Conservation (phyloP, 2,329 filamentous ascomycete genomes). For the Rutstroemia sydowiana region DNA sequence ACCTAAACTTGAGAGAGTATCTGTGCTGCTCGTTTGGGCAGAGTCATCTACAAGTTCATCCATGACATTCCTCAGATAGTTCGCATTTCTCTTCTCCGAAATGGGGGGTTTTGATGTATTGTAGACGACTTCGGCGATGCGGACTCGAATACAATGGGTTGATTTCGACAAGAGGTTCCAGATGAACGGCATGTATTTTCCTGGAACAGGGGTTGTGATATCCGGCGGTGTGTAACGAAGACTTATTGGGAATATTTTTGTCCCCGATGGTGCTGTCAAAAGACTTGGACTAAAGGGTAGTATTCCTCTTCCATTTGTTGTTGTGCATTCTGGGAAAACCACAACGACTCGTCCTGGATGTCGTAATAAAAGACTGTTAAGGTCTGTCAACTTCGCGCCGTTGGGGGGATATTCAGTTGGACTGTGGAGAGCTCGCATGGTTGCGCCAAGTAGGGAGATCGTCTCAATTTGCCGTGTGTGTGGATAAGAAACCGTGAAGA, state of each 20-base stretch:
- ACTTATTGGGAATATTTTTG: constrained; percentile 83
- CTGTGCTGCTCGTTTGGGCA: constrained; percentile 26
- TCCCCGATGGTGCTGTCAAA: constrained; percentile 55
- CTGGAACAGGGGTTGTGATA: constrained; percentile 83
- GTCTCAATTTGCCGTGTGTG: constrained; percentile 64
- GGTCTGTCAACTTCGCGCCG: constrained; percentile 46
- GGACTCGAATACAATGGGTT: constrained; percentile 82
- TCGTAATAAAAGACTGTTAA: constrained; percentile 54
- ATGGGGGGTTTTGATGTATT: constrained; percentile 40
- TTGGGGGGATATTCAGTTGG: constrained; percentile 43
- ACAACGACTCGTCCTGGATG: constrained; percentile 72
- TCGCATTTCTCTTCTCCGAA: constrained; percentile 24
- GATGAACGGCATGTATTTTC: constrained; percentile 63
- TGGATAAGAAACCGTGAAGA: constrained; percentile 85
- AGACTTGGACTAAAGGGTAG: constrained; percentile 75
- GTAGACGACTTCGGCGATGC: constrained; percentile 71
- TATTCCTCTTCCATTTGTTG: constrained; percentile 87
- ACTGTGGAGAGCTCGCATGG: constrained; percentile 62
- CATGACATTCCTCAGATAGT: constrained; percentile 29
- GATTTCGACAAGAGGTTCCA: constrained; percentile 81
- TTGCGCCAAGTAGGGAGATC: constrained; percentile 69
- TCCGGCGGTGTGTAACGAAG: constrained; percentile 83
- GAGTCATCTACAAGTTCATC: constrained; percentile 24
- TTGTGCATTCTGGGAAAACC: constrained; percentile 89
- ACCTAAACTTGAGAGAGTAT: constrained; percentile 24